These are phyloP conservation scores for Xylaria digitata DNA, from an alignment of 2,329 filamentous ascomycete species.

Conservation along the genomic window DNA sequence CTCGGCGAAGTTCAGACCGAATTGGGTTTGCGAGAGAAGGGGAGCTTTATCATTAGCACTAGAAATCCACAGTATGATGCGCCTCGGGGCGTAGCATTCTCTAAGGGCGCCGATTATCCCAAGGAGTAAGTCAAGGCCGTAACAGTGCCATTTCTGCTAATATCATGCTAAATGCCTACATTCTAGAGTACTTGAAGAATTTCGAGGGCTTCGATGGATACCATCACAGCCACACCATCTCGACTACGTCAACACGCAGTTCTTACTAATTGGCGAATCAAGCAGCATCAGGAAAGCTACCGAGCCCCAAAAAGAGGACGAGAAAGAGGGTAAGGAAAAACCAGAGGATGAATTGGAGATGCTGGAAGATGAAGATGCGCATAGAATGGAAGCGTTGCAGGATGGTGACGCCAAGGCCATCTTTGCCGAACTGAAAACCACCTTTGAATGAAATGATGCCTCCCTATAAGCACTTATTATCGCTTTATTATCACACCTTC, in stretches of 20 bases:
- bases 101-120: slow-evolving; percentile 75
- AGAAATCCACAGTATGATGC: slow-evolving; percentile 81
- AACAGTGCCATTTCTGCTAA: background rate
- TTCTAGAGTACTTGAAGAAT: slow-evolving; percentile 74
- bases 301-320: slow-evolving; percentile 65
- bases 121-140: slow-evolving; percentile 65
- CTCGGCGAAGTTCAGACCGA: slow-evolving; percentile 79
- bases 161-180: slow-evolving; percentile 10
- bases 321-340: slow-evolving; percentile 70
- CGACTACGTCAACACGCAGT: slow-evolving; percentile 78
- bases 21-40: slow-evolving; percentile 76
- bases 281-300: slow-evolving; percentile 67
- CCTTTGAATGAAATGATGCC: slow-evolving; percentile 54
- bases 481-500: too few species aligned
- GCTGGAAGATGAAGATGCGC: slow-evolving; percentile 78
- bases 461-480: background rate
- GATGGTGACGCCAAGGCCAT: slow-evolving; percentile 59
- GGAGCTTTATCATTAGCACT: slow-evolving; percentile 81
- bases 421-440: slow-evolving; percentile 67
- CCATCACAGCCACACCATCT: slow-evolving; percentile 78
- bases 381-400: slow-evolving; percentile 68
- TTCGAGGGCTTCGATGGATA: slow-evolving; percentile 78
- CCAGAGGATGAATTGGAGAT: slow-evolving; percentile 78
- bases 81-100: slow-evolving; percentile 71
- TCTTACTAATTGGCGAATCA: slow-evolving; percentile 81